These are phyloP conservation scores for Saitozyma podzolica DNA, from an alignment of 768 basidiomycete genomes.

Conservation along the genomic window DNA sequence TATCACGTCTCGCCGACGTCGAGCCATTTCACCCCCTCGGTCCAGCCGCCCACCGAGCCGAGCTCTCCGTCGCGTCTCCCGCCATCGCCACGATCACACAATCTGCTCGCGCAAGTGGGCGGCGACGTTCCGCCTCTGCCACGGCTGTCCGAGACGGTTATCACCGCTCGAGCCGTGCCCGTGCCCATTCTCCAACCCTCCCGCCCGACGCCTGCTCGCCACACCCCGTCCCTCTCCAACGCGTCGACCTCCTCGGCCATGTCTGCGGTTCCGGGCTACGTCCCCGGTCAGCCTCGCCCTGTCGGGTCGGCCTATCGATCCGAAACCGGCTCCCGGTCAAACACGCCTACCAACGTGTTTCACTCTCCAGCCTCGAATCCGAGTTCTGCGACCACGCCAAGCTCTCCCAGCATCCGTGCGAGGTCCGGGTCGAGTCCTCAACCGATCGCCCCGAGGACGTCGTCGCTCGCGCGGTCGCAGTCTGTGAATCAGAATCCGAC, in stretches of 20 bases:
- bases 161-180: conserved; percentile 5
- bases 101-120: conserved; percentile 29
- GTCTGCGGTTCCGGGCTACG: conserved; percentile 26
- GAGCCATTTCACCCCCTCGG: conserved; percentile 16
- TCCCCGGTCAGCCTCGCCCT: conserved; percentile 44
- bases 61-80: conserved; percentile 23
- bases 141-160: not conserved
- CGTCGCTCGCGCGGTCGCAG: conserved; percentile 26
- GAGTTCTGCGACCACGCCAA: too few species aligned
- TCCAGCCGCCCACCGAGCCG: conserved; percentile 7
- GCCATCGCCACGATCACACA: conserved; percentile 33
- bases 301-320: conserved; percentile 32
- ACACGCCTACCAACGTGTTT: conserved; percentile 20
- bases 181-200: conserved; percentile 32
- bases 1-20: conserved; percentile 33
- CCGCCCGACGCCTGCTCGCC: conserved; percentile 24
- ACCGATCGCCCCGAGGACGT: conserved; percentile 12
- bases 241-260: conserved; percentile 9
- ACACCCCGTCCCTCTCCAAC: conserved; percentile 23
- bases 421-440: conserved; percentile 24
- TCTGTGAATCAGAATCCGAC: conserved; percentile 20
- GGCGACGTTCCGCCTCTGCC: not conserved
- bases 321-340: conserved; percentile 16
- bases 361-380: too few species aligned
- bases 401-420: conserved; percentile 2